phyloP scores from a whole-genome alignment of 2,329 filamentous ascomycete genomes.

The Hortaea werneckii region DNA sequence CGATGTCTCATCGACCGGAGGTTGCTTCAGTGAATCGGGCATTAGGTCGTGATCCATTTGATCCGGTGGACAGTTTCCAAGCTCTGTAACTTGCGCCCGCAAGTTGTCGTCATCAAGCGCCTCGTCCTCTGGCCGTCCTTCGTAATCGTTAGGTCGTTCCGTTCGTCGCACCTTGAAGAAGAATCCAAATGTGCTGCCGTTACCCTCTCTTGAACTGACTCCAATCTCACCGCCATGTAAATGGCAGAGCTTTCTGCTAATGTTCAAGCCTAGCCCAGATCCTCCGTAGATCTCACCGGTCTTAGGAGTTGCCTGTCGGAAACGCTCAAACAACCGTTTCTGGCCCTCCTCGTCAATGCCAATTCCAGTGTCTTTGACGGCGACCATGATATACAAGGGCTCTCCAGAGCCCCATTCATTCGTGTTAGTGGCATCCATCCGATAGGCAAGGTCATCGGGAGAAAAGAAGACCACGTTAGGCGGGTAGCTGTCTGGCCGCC shows the following conservation, averaged over 20 bases:
- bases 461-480: slow-evolving; percentile 36
- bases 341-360: slow-evolving; percentile 33
- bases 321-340: slow-evolving; percentile 33
- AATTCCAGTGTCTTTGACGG: slow-evolving; percentile 35
- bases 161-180: slow-evolving; percentile 26
- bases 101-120: slow-evolving; percentile 1
- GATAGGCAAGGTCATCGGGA: slow-evolving; percentile 25
- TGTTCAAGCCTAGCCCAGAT: slow-evolving; percentile 36
- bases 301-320: slow-evolving; percentile 27
- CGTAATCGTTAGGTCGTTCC: slow-evolving; percentile 6
- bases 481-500: slow-evolving; percentile 32
- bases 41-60: slow-evolving; percentile 8
- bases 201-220: slow-evolving; percentile 27
- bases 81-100: slow-evolving; percentile 1
- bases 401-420: slow-evolving; percentile 33
- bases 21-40: slow-evolving; percentile 19
- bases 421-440: slow-evolving; percentile 32
- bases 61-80: slow-evolving; percentile 1
- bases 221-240: slow-evolving; percentile 37
- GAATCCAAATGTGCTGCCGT: slow-evolving; percentile 35
- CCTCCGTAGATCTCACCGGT: slow-evolving; percentile 32
- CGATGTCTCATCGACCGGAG: slow-evolving; percentile 16
- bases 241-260: slow-evolving; percentile 36
- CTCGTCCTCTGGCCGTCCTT: slow-evolving; percentile 4
- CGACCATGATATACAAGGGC: slow-evolving; percentile 33